A percentile compares a stretch with the other conserved stretches of the same genome.
phyloP scores from a whole-genome alignment of 2,329 filamentous ascomycete species.

The Paecilomyces sp. region DNA sequence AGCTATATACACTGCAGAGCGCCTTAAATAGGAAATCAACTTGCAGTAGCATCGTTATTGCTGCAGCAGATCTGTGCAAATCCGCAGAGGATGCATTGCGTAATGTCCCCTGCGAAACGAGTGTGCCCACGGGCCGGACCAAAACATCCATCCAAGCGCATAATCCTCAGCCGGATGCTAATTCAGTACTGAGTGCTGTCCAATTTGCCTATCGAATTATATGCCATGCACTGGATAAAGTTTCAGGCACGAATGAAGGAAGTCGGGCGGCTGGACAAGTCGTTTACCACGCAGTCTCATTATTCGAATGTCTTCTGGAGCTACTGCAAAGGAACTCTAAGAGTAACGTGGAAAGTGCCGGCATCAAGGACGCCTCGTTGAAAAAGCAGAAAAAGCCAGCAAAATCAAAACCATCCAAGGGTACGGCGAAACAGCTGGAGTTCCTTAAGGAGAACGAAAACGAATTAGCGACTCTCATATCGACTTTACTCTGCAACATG shows the following conservation, averaged over 20 bases:
- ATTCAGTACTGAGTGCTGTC: slow-evolving; percentile 13
- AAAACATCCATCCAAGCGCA: slow-evolving; percentile 5
- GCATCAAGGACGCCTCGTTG: not conserved
- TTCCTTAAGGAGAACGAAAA: slow-evolving; percentile 4
- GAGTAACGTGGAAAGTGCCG: slow-evolving; percentile 4
- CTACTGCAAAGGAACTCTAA: slow-evolving; percentile 19
- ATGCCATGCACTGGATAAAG: slow-evolving; percentile 19
- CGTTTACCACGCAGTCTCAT: slow-evolving; percentile 24
- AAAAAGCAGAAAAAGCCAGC: slow-evolving; percentile 9
- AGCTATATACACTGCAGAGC: slow-evolving; percentile 25
- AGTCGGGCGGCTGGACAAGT: slow-evolving; percentile 14
- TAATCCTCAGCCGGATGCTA: slow-evolving; percentile 10
- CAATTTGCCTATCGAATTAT: slow-evolving; percentile 19
- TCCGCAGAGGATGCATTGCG: slow-evolving; percentile 17
- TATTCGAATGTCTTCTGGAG: slow-evolving; percentile 24
- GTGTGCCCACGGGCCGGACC: not conserved
- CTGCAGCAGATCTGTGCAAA: slow-evolving; percentile 21
- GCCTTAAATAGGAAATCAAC: slow-evolving; percentile 22
- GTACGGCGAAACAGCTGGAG: not conserved
- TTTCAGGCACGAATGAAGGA: slow-evolving; percentile 10
- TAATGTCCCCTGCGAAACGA: slow-evolving; percentile 6
- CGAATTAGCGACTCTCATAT: slow-evolving; percentile 13
- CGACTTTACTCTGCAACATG: slow-evolving; percentile 22
- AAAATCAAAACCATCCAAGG: slow-evolving; percentile 6
- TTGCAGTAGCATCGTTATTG: slow-evolving; percentile 12